These are phyloP conservation scores for Aspergillus persii DNA, from an alignment of 2,329 filamentous ascomycete species.

Conservation along the genomic window DNA sequence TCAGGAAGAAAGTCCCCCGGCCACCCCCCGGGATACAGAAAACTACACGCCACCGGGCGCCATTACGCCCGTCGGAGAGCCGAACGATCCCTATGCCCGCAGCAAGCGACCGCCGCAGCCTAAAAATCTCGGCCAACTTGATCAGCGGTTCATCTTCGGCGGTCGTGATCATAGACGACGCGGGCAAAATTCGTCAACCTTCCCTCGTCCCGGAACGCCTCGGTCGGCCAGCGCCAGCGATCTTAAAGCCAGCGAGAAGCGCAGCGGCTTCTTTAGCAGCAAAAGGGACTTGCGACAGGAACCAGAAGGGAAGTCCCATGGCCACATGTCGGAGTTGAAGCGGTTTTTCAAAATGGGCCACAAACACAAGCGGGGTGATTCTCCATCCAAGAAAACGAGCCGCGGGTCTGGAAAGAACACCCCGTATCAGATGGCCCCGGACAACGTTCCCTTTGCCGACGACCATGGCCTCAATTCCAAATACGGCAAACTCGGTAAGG, in stretches of 20 bases:
- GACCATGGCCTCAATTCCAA: slow-evolving; percentile 87
- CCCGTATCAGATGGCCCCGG: slow-evolving; percentile 50
- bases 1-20: slow-evolving; percentile 62
- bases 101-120: slow-evolving; percentile 70
- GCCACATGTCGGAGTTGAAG: slow-evolving; percentile 92
- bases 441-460: slow-evolving; percentile 79
- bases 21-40: slow-evolving; percentile 50
- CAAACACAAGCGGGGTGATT: slow-evolving; percentile 63
- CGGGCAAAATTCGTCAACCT: slow-evolving; percentile 54
- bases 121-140: slow-evolving; percentile 65
- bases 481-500: slow-evolving; percentile 93
- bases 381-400: slow-evolving; percentile 55
- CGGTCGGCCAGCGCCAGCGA: slow-evolving; percentile 47
- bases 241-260: slow-evolving; percentile 48
- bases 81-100: slow-evolving; percentile 83
- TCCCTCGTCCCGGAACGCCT: slow-evolving; percentile 39
- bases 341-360: slow-evolving; percentile 84
- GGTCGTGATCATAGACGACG: slow-evolving; percentile 67
- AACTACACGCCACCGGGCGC: slow-evolving; percentile 63
- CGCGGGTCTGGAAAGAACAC: slow-evolving; percentile 54
- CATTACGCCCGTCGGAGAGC: slow-evolving; percentile 74
- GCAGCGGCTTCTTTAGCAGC: slow-evolving; percentile 54
- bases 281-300: slow-evolving; percentile 54
- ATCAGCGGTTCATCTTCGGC: slow-evolving; percentile 81
- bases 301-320: slow-evolving; percentile 52